A percentile compares a stretch with the other conserved stretches of the same genome.
phyloP scores from a whole-genome alignment of 1,284 basidiomycete genomes.

The Puccinia coronata region DNA sequence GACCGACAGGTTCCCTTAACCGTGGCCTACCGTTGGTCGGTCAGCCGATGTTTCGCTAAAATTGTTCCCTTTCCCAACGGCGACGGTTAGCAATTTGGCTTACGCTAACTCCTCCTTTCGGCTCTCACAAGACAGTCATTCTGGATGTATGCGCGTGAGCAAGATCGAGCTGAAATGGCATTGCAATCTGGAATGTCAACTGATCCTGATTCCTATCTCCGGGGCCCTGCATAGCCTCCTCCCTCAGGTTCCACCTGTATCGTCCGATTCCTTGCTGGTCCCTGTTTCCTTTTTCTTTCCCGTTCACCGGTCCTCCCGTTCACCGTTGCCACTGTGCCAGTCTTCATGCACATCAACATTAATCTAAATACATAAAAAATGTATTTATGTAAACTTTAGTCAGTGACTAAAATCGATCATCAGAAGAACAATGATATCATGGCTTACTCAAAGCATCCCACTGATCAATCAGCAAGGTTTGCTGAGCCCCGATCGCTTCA shows the following conservation, averaged over 20 bases:
- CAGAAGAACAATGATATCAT: background rate
- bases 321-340: background rate
- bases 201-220: background rate
- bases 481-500: background rate
- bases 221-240: background rate
- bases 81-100: too few relatives aligned
- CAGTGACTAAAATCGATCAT: background rate
- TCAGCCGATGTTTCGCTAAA: too few relatives aligned
- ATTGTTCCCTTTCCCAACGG: too few relatives aligned
- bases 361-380: background rate
- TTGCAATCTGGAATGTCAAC: too few relatives aligned
- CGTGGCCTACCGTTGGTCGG: too few relatives aligned
- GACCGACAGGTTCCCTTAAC: too few relatives aligned
- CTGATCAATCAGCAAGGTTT: background rate
- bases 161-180: too few relatives aligned
- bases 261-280: background rate
- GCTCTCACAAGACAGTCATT: too few relatives aligned
- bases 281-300: background rate
- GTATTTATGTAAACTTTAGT: background rate
- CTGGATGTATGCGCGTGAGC: too few relatives aligned
- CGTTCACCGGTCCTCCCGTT: background rate
- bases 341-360: background rate
- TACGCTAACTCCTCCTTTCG: too few relatives aligned
- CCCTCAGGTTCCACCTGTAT: background rate
- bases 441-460: background rate